Evolutionary conservation across 2,329 filamentous ascomycete genomes (phyloP).

Genomic region (Nannizzia gypsea): DNA sequence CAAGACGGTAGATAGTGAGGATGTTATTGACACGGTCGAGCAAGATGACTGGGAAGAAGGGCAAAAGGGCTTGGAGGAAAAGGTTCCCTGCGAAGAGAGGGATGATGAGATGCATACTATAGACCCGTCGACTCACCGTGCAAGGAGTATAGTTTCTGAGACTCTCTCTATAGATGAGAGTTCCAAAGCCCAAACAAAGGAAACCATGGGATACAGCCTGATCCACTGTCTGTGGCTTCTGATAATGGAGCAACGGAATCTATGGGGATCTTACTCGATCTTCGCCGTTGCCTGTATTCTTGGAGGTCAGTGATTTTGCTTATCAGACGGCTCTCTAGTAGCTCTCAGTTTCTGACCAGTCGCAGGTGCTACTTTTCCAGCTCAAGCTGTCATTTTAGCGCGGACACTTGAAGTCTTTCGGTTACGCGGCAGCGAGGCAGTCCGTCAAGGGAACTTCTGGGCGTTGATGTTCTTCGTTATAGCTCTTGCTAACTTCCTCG

Average conservation of each 20-base stretch:
- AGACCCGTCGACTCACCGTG: not conserved
- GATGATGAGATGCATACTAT: conserved; percentile 15
- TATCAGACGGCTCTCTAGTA: not conserved
- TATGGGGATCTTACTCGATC: conserved; percentile 21
- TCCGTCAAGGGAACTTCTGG: conserved; percentile 44
- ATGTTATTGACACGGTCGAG: not conserved
- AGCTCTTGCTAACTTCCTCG: conserved; percentile 48
- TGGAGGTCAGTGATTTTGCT: conserved; percentile 28
- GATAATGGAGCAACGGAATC: not conserved
- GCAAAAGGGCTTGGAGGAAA: not conserved
- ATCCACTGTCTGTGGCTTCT: conserved; percentile 15
- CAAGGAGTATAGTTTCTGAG: conserved; percentile 11
- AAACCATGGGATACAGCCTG: conserved; percentile 17
- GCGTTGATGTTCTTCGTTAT: conserved; percentile 51
- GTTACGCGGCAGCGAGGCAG: conserved; percentile 39
- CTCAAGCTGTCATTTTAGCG: conserved; percentile 48
- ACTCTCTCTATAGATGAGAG: conserved; percentile 11
- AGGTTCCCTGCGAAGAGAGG: conserved; percentile 10
- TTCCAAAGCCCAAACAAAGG: not conserved
- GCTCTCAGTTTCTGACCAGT: conserved; percentile 18
- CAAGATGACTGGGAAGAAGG: not conserved
- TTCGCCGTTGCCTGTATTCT: conserved; percentile 39
- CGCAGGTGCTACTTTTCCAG: conserved; percentile 47
- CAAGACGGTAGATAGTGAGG: not conserved
- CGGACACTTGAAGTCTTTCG: conserved; percentile 47